Base-by-base conservation (phyloP, 352 stramenopile species). In the Phytopythium delawarense region DNA sequence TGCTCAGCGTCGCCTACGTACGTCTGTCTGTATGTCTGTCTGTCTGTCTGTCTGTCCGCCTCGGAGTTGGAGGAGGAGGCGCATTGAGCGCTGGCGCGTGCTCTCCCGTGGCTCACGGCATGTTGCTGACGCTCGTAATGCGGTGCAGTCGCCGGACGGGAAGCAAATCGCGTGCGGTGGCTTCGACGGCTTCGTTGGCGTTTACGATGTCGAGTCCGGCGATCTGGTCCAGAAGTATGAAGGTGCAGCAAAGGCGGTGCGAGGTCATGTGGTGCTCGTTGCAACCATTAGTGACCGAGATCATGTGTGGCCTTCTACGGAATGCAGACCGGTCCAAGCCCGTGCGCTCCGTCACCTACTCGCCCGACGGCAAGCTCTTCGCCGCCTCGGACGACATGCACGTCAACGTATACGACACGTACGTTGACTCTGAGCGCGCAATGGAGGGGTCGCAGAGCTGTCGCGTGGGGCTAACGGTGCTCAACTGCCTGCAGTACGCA, bases 391-490 rank as follows among this genome's bases (percentile, higher is more conserved):
- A 97, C 73, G 90, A 97, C 63, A 96, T 96, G 86, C 82, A 96
- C 57, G 69, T 97, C 62, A 97, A 96, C 58, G 81, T 97, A 60
- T 97, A 97, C 69, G 90, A 97, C 69, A 80, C 94, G 87, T 96
- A 82, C 72, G 87, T 85, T 0, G 4, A 4, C 28, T 9, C 5
- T 28, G 15, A 7, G 2, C 16, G 8, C 5, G 16, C 16, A 15
- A 15, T 45, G 5, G 40, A 7, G 37, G 15, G 13, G 2, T 44
- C 18, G 9, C 4, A 8, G 1, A 32, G 45, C 13, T 51, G 2
- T 20, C n/a, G 5, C 20, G 4, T 35, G 1, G 8, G 13, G 12
- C 48, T 54, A 9, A 54, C 48, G 16, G 12, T 6, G 16, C 18
- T 20, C 21, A 40, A 46, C 35, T 15, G n/a, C 20, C 8, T 67